Evolutionary conservation across 352 stramenopile species (phyloP), one percentile per base, ranked within the genome.

Genomic region (Phytophthora sansomeana): DNA sequence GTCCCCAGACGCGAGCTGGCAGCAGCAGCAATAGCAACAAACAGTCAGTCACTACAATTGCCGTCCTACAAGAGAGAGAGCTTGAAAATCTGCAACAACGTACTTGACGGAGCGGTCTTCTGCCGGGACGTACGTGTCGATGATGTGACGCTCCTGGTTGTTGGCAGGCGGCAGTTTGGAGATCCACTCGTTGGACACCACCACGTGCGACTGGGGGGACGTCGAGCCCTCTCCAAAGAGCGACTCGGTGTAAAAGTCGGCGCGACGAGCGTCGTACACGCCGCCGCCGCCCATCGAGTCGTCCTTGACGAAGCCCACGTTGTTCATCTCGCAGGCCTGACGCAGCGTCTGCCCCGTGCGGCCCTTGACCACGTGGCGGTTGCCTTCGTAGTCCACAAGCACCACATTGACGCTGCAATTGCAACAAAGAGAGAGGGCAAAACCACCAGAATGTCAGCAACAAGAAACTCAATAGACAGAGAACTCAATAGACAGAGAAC

Each of bases 121-220:
- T 14, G 77, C 72, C 9, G 87, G 86, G 32, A 96, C 89, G 74
- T 95, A 95, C 56, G 58, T 77, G 44, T 85, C 69, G 33, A 96
- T 83, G 29, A 94, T 83, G 67, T 94, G 86, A 35, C 77, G 74
- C 81, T 96, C 87, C 64, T 91, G 80, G 19, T 68, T 51, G 65
- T 93, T 92, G 16, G 86, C 72, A 52, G 72, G 33, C 29, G 80
- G 83, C 29, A 96, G 71, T 78, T 92, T 93, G 63, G 56, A n/a
- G 56, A 94, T 77, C 89, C 89, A 96, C 72, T 95, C 87, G 77
- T 96, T 94, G 52, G 89, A 86, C 51, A 96, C 74, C 44, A 96
- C 82, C 6, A 96, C 86, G 72, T 96, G 89, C 60, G 89, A 96
- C 72, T 92, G 87, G 21, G 87, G 81, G 38, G 87, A 96, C 55